Conservation (phyloP, 345 rosid species). For the Hirschfeldia incana region DNA sequence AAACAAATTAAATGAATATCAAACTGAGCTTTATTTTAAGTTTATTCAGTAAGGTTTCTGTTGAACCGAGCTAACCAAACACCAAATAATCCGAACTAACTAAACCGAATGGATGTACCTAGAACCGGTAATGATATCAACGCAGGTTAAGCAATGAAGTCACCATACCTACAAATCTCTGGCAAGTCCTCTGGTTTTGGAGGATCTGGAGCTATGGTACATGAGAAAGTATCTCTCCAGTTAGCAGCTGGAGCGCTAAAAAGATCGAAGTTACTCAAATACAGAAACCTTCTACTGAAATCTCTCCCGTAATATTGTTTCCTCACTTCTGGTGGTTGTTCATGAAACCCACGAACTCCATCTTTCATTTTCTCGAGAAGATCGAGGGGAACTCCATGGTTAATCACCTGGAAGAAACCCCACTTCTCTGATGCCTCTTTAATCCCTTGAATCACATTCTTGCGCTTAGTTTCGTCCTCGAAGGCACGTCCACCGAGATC, state of each 20-base stretch:
- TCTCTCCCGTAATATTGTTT: not conserved
- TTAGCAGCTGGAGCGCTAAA: not conserved
- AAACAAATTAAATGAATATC: no score
- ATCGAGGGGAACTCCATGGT: not conserved
- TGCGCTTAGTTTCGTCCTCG: not conserved
- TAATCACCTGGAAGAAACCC: not conserved
- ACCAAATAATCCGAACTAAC: not conserved
- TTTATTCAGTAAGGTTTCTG: no score
- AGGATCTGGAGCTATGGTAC: not conserved
- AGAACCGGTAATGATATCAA: not conserved
- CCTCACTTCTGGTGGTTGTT: not conserved
- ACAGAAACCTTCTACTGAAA: not conserved
- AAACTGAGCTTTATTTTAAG: not conserved
- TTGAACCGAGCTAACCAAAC: not conserved
- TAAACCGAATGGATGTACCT: not conserved
- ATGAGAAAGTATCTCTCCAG: not conserved
- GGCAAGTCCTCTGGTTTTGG: not conserved
- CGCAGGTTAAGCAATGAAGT: not conserved
- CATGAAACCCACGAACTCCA: not conserved
- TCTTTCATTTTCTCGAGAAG: not conserved
- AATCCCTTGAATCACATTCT: not conserved
- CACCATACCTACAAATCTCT: not conserved
- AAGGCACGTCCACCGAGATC: slow-evolving; percentile 22
- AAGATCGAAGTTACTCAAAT: not conserved
- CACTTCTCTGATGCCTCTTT: not conserved